These are phyloP conservation scores for Pseudopithomyces maydicus DNA, from an alignment of 2,329 filamentous ascomycete species.

Conservation along the genomic window DNA sequence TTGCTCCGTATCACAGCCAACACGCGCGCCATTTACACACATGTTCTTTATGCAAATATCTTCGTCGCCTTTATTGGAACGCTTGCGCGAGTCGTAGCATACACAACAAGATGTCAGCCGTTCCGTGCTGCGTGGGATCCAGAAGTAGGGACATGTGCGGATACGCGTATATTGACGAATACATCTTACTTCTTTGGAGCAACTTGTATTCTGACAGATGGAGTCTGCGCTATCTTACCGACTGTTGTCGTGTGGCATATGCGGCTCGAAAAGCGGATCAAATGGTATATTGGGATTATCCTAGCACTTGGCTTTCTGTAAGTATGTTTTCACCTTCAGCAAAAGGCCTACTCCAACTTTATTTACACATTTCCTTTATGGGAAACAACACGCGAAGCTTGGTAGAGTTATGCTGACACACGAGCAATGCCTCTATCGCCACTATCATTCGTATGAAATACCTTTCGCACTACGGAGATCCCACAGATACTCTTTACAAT, in stretches of 20 bases:
- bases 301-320: slow-evolving; percentile 4
- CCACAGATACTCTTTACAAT: slow-evolving; percentile 45
- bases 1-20: not conserved
- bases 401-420: not conserved
- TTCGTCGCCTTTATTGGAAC: not conserved
- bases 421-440: slow-evolving; percentile 35
- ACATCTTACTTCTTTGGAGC: slow-evolving; percentile 4
- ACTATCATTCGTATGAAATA: slow-evolving; percentile 48
- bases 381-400: not conserved
- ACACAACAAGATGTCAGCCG: slow-evolving; percentile 1
- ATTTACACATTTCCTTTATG: not conserved
- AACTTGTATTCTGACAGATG: slow-evolving; percentile 4
- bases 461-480: slow-evolving; percentile 43
- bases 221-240: slow-evolving; percentile 2
- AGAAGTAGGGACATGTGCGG: not conserved
- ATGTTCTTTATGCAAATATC: slow-evolving; percentile 1
- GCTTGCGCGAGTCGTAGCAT: not conserved
- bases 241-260: slow-evolving; percentile 1
- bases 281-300: slow-evolving; percentile 1
- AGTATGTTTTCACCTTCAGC: not conserved
- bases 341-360: not conserved
- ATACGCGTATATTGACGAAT: not conserved
- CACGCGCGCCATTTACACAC: not conserved
- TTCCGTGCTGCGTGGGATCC: slow-evolving; percentile 3
- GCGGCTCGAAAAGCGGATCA: not conserved